Evolutionary conservation across 2,329 filamentous ascomycete species (phyloP).

Genomic region (Botrytis fragariae): DNA sequence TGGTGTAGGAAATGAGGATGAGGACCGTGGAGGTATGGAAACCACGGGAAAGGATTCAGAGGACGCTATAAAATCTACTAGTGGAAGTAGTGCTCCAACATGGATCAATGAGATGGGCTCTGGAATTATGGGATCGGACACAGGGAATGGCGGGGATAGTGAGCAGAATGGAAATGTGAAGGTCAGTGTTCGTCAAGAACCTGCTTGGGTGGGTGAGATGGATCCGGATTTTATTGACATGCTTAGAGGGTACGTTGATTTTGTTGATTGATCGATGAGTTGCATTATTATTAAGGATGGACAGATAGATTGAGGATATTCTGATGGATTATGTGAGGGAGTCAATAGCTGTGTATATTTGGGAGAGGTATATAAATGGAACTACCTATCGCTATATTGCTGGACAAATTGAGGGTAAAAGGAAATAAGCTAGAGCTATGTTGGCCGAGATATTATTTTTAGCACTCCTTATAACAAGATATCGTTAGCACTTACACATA

Average conservation of each 20-base stretch:
- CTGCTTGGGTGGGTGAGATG: constrained; percentile 38
- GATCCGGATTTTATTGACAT: constrained; percentile 37
- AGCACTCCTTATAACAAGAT: neutral
- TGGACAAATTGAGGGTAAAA: neutral
- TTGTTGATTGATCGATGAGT: constrained; percentile 20
- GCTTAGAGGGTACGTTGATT: constrained; percentile 38
- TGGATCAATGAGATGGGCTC: constrained; percentile 15
- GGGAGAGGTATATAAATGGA: neutral
- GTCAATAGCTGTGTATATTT: neutral
- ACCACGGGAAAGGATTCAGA: neutral
- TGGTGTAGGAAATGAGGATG: neutral
- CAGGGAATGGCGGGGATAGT: neutral
- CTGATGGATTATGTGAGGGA: neutral
- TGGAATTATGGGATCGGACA: neutral
- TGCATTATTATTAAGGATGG: neutral
- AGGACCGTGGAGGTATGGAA: neutral
- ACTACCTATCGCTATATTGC: neutral
- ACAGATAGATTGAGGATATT: neutral
- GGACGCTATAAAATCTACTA: neutral
- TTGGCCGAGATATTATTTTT: neutral
- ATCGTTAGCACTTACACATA: neutral
- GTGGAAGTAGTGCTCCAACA: neutral
- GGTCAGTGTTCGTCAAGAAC: constrained; percentile 22
- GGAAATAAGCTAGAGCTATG: neutral
- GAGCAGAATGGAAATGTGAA: neutral